Conservation (phyloP, 441 rosid genomes). For the Cnidoscolus chayamansa region DNA sequence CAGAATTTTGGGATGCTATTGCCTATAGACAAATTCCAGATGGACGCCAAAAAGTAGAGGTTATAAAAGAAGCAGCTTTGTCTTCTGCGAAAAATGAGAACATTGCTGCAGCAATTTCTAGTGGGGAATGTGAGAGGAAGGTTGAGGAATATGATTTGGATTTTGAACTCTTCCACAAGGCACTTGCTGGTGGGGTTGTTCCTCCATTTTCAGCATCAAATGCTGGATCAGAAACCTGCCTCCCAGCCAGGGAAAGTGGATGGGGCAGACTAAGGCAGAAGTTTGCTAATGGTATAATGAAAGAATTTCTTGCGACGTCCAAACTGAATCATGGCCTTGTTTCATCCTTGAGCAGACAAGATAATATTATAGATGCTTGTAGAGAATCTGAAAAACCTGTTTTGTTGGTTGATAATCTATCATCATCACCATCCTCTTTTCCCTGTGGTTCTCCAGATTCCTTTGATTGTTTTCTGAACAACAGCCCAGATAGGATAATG, state of each 20-base stretch:
- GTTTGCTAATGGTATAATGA: slow-evolving; percentile 44
- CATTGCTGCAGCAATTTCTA: slow-evolving; percentile 14
- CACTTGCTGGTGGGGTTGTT: slow-evolving; percentile 66
- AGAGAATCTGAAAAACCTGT: slow-evolving; percentile 28
- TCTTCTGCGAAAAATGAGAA: slow-evolving; percentile 17
- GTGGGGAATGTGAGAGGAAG: slow-evolving; percentile 34
- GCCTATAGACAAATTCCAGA: slow-evolving; percentile 31
- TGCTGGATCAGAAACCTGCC: slow-evolving; percentile 53
- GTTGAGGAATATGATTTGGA: slow-evolving; percentile 57
- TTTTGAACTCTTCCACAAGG: slow-evolving; percentile 62
- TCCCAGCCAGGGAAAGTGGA: slow-evolving; percentile 64
- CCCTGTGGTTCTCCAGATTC: slow-evolving; percentile 48
- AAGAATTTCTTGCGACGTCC: slow-evolving; percentile 39
- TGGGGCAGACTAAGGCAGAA: slow-evolving; percentile 48
- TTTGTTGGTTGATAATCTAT: slow-evolving; percentile 21
- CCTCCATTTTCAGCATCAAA: slow-evolving; percentile 52
- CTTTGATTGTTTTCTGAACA: slow-evolving; percentile 31
- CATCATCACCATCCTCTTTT: slow-evolving; percentile 34
- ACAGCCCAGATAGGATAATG: slow-evolving; percentile 27
- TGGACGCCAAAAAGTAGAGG: slow-evolving; percentile 25
- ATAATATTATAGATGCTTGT: slow-evolving; percentile 28
- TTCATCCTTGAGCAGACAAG: slow-evolving; percentile 24
- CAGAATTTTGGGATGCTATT: slow-evolving; percentile 66
- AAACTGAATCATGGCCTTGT: slow-evolving; percentile 22
- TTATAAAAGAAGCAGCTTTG: slow-evolving; percentile 25